A percentile compares a stretch with the other conserved stretches of the same genome.
Conservation (phyloP, 2,329 filamentous ascomycete genomes). For the Immersiporthe knoxdaviesiana region DNA sequence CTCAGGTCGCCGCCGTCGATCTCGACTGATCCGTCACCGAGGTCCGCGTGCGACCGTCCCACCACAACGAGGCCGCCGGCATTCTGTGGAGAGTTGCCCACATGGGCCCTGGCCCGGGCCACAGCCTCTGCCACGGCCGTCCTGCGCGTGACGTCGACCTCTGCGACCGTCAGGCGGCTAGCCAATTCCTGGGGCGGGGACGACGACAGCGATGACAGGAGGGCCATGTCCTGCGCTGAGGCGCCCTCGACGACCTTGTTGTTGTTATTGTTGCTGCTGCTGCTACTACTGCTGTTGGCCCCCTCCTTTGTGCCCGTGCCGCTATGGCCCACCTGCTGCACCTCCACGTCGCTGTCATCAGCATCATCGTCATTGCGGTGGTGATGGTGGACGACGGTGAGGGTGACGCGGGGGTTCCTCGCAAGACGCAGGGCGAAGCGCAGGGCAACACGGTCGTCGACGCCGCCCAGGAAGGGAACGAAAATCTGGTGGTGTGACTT, state of each 20-base stretch:
- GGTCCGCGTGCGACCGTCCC: conserved; percentile 54
- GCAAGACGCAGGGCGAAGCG: conserved; percentile 83
- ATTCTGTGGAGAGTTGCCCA: conserved; percentile 65
- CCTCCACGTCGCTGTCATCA: conserved; percentile 32
- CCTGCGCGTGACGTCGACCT: conserved; percentile 47
- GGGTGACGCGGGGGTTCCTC: conserved; percentile 76
- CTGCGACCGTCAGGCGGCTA: conserved; percentile 51
- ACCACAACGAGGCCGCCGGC: conserved; percentile 73
- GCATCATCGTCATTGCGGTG: conserved; percentile 33
- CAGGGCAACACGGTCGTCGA: conserved; percentile 80
- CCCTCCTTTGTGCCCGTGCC: neutral
- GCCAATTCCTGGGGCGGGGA: conserved; percentile 40
- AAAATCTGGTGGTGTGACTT: conserved; percentile 76
- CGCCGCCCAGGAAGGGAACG: conserved; percentile 82
- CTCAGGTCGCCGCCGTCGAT: conserved; percentile 44
- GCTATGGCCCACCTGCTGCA: conserved; percentile 26
- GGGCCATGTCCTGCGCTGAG: conserved; percentile 40
- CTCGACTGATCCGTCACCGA: conserved; percentile 33
- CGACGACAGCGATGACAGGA: conserved; percentile 41
- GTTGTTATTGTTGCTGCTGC: conserved; percentile 27
- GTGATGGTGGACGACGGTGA: conserved; percentile 69
- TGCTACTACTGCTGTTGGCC: conserved; percentile 17
- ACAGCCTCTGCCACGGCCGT: conserved; percentile 51
- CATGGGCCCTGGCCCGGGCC: conserved; percentile 58
- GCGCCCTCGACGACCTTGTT: conserved; percentile 36